phyloP scores from a whole-genome alignment of 2,329 filamentous ascomycete genomes.

The Aspergillus fructus region DNA sequence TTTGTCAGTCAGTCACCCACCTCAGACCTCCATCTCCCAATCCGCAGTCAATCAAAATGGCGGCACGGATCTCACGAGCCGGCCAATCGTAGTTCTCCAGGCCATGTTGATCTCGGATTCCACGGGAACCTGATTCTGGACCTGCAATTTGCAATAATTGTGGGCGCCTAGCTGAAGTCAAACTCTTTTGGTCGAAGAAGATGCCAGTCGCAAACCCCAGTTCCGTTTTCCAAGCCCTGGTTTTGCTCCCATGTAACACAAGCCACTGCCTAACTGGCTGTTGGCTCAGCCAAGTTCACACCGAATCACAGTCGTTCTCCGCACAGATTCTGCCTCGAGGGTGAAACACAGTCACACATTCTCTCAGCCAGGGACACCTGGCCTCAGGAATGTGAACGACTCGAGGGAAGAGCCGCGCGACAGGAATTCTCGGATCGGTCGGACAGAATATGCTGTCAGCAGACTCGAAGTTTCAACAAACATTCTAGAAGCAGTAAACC shows the following conservation, averaged over 20 bases:
- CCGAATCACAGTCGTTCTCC: neutral
- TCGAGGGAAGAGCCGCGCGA: neutral
- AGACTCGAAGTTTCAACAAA: constrained; percentile 26
- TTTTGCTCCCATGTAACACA: constrained; percentile 1
- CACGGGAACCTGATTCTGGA: neutral
- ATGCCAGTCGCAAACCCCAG: neutral
- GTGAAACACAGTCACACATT: neutral
- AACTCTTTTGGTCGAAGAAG: neutral
- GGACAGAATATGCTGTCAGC: constrained; percentile 7
- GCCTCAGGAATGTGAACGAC: neutral
- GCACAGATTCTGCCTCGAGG: neutral
- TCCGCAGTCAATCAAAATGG: neutral
- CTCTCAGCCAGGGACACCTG: neutral
- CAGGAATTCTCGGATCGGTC: neutral
- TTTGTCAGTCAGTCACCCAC: neutral
- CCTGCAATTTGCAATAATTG: neutral
- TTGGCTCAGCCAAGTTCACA: neutral
- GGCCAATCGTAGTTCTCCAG: neutral
- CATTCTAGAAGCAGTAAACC: constrained; percentile 28
- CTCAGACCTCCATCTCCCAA: neutral
- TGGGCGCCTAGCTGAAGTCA: neutral
- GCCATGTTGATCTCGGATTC: neutral
- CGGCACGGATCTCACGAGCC: neutral
- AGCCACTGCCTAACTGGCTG: neutral
- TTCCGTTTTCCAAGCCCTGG: neutral